Percentiles rank a stretch among this genome's conserved stretches.
Conservation (phyloP, 1,284 basidiomycete genomes). For the Moesziomyces antarcticus region DNA sequence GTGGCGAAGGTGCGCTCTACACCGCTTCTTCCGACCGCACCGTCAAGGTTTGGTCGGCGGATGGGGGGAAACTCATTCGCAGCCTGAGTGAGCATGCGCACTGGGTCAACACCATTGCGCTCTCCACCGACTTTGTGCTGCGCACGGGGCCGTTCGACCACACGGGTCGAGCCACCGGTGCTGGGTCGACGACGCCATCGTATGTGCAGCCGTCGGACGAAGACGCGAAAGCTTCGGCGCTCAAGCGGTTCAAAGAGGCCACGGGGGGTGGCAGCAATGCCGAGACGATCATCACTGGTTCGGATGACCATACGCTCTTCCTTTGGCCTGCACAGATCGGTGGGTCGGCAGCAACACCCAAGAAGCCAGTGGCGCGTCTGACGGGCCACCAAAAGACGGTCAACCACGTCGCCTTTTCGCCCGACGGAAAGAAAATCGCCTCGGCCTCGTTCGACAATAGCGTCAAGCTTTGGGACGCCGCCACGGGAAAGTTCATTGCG, state of each 20-base stretch:
- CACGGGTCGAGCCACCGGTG: slow-evolving; percentile 67
- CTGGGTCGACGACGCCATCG: slow-evolving; percentile 8
- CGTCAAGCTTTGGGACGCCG: slow-evolving; percentile 84
- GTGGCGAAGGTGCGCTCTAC: slow-evolving; percentile 75
- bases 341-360: slow-evolving; percentile 68
- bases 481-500: slow-evolving; percentile 80
- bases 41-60: slow-evolving; percentile 91
- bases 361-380: slow-evolving; percentile 86
- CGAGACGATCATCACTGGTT: slow-evolving; percentile 85
- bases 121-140: slow-evolving; percentile 94
- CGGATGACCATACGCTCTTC: slow-evolving; percentile 83
- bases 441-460: slow-evolving; percentile 91
- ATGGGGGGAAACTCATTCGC: slow-evolving; percentile 74
- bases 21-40: slow-evolving; percentile 94
- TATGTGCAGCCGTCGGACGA: slow-evolving; percentile 36
- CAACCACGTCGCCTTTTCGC: slow-evolving; percentile 93
- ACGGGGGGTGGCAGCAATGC: slow-evolving; percentile 78
- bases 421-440: slow-evolving; percentile 90
- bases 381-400: slow-evolving; percentile 97
- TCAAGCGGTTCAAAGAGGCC: slow-evolving; percentile 76
- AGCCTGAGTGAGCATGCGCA: slow-evolving; percentile 94
- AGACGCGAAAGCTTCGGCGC: slow-evolving; percentile 20
- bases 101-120: slow-evolving; percentile 95
- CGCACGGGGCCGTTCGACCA: slow-evolving; percentile 96
- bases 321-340: slow-evolving; percentile 63